Evolutionary conservation across 1,284 basidiomycete species (phyloP), one percentile per base, ranked within the genome.

Genomic region (Neonothopanus nambi): DNA sequence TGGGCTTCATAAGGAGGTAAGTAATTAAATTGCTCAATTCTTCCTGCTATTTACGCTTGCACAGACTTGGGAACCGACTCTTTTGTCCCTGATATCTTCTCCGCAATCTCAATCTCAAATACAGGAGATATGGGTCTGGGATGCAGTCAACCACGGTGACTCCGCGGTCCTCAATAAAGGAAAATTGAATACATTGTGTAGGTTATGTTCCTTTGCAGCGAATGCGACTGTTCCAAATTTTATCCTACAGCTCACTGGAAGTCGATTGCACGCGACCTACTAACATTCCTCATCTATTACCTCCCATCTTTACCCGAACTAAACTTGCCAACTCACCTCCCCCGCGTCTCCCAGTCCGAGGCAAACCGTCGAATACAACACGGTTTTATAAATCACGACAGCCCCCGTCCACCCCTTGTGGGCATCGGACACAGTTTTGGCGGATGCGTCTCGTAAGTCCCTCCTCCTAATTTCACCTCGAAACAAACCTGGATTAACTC

Each of bases 371-470:
- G 86, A 48, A 63, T 67, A 57, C 57, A 61, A 9, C 59, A 66
- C 24, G 82, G 88, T 3, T 78, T 51, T 82, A 61, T 52, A 46
- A 3, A 58, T 68, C 20, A 13, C 8, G 20, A 21, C 23, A 46
- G 37, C 35, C 28, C 39, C 24, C 43, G 47, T 18, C 2, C 37
- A 28, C 78, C 63, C 11, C 63, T 91, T 3, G 70, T 94, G 20
- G 82, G 76, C 1, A 68, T 93, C 2, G 93, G 92, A 0, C 93
- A 97, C 66, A 95, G 91, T 0, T 85, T 89, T 55, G 90, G 92
- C 23, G 91, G 88, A 1, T 86, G 83, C 58, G 80, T 82, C 3
- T 74, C 79, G 87, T 90, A 63, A 65, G 83, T 70, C 26, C 11
- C 6, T 20, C 20, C 39, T 37, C 18, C 11, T 45, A 12, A 28